Percentiles rank a stretch among this genome's conserved stretches.
phyloP scores from a whole-genome alignment of 148 eudicot species.

The Silene uniflora region DNA sequence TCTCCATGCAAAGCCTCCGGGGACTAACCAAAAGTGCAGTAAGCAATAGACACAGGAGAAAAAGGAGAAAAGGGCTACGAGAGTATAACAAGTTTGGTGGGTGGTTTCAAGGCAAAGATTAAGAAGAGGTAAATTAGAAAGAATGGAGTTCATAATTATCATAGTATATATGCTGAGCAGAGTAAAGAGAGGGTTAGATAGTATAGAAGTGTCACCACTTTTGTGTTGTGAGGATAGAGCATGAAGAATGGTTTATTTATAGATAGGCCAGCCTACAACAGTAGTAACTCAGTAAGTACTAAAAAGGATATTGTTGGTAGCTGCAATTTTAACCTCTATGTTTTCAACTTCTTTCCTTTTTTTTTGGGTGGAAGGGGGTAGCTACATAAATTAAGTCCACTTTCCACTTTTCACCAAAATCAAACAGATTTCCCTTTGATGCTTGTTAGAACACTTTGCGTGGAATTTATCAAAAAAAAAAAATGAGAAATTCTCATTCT shows the following conservation, averaged over 20 bases:
- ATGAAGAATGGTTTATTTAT: slow-evolving; percentile 37
- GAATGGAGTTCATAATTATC: slow-evolving; percentile 30
- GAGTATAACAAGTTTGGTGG: slow-evolving; percentile 32
- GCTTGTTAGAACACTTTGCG: background rate
- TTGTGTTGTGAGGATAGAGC: slow-evolving; percentile 27
- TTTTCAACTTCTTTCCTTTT: background rate
- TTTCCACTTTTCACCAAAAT: slow-evolving; percentile 2
- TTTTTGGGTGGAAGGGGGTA: background rate
- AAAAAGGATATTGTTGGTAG: slow-evolving; percentile 26
- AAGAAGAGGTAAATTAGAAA: slow-evolving; percentile 28
- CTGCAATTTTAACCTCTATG: slow-evolving; percentile 6
- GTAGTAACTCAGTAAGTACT: slow-evolving; percentile 10
- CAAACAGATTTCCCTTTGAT: no score
- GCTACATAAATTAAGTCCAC: slow-evolving; percentile 3
- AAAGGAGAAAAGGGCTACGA: slow-evolving; percentile 27
- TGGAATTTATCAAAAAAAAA: no score
- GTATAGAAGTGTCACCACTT: slow-evolving; percentile 1
- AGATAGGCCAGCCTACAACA: slow-evolving; percentile 16
- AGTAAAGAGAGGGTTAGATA: background rate
- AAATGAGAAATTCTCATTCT: no score
- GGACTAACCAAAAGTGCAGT: slow-evolving; percentile 48
- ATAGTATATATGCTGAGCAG: background rate
- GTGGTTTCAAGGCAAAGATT: slow-evolving; percentile 27
- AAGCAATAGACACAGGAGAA: slow-evolving; percentile 34
- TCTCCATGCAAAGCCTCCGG: slow-evolving; percentile 85